Conservation (phyloP, 345 rosid species). For the Turnera subulata region DNA sequence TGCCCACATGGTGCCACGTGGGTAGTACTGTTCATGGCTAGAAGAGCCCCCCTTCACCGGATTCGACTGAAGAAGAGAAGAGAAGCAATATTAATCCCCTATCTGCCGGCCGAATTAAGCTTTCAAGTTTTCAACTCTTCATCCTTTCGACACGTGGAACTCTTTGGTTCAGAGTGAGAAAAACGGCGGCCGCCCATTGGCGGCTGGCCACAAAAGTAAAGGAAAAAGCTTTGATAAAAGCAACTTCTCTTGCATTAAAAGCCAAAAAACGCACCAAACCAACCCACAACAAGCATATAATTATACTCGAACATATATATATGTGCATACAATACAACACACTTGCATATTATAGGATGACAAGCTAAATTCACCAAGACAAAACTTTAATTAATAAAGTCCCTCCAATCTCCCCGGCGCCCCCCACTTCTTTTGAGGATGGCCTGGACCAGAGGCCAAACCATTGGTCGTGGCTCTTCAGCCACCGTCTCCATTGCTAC, state of each 20-base stretch:
- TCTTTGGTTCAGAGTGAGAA: background rate
- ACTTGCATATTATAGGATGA: too few relatives aligned
- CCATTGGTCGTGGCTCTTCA: conserved; percentile 51
- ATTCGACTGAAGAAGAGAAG: too few relatives aligned
- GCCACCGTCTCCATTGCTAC: conserved; percentile 47
- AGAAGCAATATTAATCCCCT: conserved; percentile 12
- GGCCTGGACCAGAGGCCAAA: conserved; percentile 54
- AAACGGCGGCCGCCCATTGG: conserved; percentile 49
- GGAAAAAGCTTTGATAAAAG: background rate
- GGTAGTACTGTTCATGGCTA: background rate
- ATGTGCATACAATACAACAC: background rate
- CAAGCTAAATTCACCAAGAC: conserved; percentile 1
- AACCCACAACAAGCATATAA: background rate
- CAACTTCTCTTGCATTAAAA: conserved; percentile 18
- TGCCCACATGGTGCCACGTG: conserved; percentile 31
- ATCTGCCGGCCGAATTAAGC: conserved; percentile 11
- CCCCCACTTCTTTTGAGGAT: conserved; percentile 15
- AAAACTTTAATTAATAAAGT: background rate
- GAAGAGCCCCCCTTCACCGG: too few relatives aligned
- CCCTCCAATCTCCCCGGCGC: background rate
- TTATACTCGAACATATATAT: too few relatives aligned
- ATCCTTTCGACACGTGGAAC: conserved; percentile 32
- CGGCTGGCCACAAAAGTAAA: conserved; percentile 3
- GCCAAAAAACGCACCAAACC: conserved; percentile 14
- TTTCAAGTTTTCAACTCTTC: conserved; percentile 4